Conservation (phyloP, 2,329 filamentous ascomycete genomes). For the Arachnomyces sp. region DNA sequence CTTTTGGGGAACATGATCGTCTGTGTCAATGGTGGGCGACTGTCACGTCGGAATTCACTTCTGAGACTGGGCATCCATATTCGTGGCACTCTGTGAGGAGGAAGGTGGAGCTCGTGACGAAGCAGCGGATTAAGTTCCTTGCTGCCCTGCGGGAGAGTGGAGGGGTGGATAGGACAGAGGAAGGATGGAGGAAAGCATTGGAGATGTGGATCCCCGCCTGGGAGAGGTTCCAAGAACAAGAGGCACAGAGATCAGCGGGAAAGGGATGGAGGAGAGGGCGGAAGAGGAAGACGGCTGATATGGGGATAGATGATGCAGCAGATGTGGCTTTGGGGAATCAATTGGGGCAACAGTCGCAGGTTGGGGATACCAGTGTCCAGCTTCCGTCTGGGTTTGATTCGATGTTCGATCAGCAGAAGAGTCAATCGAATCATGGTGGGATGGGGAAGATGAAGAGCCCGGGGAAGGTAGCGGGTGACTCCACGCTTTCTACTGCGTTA, state of each 20-base stretch:
- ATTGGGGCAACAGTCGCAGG: conserved; percentile 2
- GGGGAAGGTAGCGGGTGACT: not conserved
- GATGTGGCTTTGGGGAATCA: conserved; percentile 2
- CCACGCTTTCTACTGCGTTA: conserved; percentile 22
- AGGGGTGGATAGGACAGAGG: conserved; percentile 26
- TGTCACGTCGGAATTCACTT: conserved; percentile 31
- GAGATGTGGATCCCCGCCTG: conserved; percentile 36
- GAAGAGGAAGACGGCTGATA: conserved; percentile 17
- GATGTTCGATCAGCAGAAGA: conserved; percentile 22
- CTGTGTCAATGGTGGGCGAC: conserved; percentile 36
- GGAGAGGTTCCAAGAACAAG: conserved; percentile 31
- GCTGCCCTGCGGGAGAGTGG: conserved; percentile 26
- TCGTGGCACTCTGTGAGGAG: conserved; percentile 37
- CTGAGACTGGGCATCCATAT: conserved; percentile 30
- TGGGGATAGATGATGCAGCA: not conserved
- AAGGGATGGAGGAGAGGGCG: conserved; percentile 25
- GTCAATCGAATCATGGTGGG: no score
- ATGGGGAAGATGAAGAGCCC: conserved; percentile 10
- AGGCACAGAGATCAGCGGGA: conserved; percentile 29
- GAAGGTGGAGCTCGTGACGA: conserved; percentile 34
- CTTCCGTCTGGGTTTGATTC: conserved; percentile 32
- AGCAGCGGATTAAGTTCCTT: conserved; percentile 33
- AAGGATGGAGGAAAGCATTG: conserved; percentile 30
- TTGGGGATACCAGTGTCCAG: conserved; percentile 12
- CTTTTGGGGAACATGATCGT: conserved; percentile 33